Percentiles rank a stretch among this genome's conserved stretches.
These are phyloP conservation scores for Lipomyces spencermartinsiae DNA, from an alignment of 805 yeast species.

Conservation along the genomic window DNA sequence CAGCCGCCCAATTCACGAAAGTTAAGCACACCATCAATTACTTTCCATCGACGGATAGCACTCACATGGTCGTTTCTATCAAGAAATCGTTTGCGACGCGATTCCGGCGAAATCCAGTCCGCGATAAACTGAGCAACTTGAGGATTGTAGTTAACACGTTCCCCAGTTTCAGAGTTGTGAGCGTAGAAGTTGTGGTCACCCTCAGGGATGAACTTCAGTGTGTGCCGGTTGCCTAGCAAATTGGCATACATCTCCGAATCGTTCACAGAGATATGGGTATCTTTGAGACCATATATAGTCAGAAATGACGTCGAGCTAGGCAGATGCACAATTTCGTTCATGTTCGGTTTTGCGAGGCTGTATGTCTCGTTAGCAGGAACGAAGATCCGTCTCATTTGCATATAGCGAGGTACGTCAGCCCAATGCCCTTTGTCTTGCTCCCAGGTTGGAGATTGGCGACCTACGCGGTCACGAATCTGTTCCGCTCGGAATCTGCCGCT, in stretches of 20 bases:
- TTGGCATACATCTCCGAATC: slow-evolving; percentile 69
- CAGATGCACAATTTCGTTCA: slow-evolving; percentile 51
- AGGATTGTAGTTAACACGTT: slow-evolving; percentile 63
- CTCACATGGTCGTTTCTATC: not conserved
- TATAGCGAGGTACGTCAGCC: slow-evolving; percentile 57
- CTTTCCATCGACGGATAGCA: slow-evolving; percentile 58
- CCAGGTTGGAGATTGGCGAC: slow-evolving; percentile 49
- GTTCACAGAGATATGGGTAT: slow-evolving; percentile 65
- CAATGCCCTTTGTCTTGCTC: slow-evolving; percentile 50
- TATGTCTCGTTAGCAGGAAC: slow-evolving; percentile 59
- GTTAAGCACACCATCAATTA: slow-evolving; percentile 70
- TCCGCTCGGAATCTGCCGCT: slow-evolving; percentile 69
- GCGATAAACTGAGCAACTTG: slow-evolving; percentile 58
- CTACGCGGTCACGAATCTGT: slow-evolving; percentile 54
- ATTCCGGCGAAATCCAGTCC: slow-evolving; percentile 53
- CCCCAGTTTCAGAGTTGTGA: slow-evolving; percentile 35
- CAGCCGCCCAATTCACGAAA: slow-evolving; percentile 87
- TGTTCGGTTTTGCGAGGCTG: slow-evolving; percentile 58
- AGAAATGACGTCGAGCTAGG: slow-evolving; percentile 59
- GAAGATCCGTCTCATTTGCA: slow-evolving; percentile 51
- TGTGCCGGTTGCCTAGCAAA: slow-evolving; percentile 60
- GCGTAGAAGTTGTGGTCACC: slow-evolving; percentile 89
- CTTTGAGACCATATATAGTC: slow-evolving; percentile 74
- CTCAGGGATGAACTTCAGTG: slow-evolving; percentile 60
- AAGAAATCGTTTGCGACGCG: slow-evolving; percentile 62